These are phyloP conservation scores for Neofusicoccum cordaticola DNA, from an alignment of 2,329 filamentous ascomycete genomes.

Conservation along the genomic window DNA sequence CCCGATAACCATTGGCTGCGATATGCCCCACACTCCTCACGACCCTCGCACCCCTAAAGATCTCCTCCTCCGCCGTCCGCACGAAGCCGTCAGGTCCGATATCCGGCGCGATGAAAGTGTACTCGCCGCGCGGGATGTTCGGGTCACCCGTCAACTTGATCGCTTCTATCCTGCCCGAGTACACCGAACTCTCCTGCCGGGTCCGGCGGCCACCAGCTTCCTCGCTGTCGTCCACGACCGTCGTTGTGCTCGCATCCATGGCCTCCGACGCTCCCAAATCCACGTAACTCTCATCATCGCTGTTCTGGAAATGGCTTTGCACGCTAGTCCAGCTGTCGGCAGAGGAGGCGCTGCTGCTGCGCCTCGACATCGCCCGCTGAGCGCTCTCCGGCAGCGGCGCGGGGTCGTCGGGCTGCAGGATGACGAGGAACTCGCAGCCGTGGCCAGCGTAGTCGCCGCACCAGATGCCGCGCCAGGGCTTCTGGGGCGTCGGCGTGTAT, in stretches of 20 bases:
- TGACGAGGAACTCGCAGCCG: slow-evolving; percentile 81
- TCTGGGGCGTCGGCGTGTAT: slow-evolving; percentile 77
- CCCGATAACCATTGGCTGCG: slow-evolving; percentile 66
- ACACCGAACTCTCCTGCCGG: slow-evolving; percentile 35
- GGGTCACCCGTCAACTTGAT: slow-evolving; percentile 91
- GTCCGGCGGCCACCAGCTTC: slow-evolving; percentile 7
- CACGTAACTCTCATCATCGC: background rate
- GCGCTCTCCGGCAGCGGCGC: slow-evolving; percentile 36
- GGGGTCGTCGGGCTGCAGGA: slow-evolving; percentile 67
- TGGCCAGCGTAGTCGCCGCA: slow-evolving; percentile 86
- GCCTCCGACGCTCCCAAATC: background rate
- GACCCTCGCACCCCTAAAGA: slow-evolving; percentile 71
- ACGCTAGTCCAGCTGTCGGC: slow-evolving; percentile 1
- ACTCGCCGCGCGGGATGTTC: slow-evolving; percentile 83
- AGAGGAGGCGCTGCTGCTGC: slow-evolving; percentile 1
- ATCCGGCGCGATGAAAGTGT: slow-evolving; percentile 77
- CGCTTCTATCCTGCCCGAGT: slow-evolving; percentile 70
- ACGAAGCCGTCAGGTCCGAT: slow-evolving; percentile 66
- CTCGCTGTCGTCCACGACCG: slow-evolving; percentile 22
- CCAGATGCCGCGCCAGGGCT: slow-evolving; percentile 89
- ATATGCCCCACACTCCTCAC: slow-evolving; percentile 76
- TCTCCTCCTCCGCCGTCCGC: slow-evolving; percentile 60
- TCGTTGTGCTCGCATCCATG: slow-evolving; percentile 8
- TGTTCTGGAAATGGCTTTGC: background rate
- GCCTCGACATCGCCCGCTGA: background rate